Conservation (phyloP, 345 rosid genomes). For the Arabis hirsuta region DNA sequence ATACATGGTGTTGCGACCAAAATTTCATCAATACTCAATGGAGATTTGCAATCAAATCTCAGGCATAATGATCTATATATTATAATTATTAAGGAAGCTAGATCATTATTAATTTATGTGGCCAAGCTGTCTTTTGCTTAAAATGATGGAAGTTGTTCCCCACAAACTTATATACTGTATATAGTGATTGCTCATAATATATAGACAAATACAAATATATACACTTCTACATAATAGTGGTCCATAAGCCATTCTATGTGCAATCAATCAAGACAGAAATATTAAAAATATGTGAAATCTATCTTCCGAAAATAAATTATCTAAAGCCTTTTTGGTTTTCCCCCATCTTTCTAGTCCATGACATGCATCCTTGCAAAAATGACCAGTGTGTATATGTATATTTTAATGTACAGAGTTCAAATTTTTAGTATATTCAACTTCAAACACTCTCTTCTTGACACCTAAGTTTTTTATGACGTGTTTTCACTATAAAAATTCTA, state of each 20-base stretch:
- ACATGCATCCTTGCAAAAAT: no score
- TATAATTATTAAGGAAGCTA: slow-evolving; percentile 25
- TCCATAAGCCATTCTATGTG: background rate
- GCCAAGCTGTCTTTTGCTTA: slow-evolving; percentile 42
- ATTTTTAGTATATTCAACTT: no score
- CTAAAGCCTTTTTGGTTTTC: no score
- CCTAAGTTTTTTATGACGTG: no score
- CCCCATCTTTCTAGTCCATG: no score
- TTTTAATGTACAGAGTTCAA: no score
- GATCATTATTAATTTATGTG: slow-evolving; percentile 23
- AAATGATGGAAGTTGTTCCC: slow-evolving; percentile 47
- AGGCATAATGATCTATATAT: slow-evolving; percentile 29
- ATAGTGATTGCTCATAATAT: background rate
- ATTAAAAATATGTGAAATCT: background rate
- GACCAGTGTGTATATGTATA: no score
- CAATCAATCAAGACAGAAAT: no score
- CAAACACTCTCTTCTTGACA: no score
- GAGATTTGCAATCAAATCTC: slow-evolving; percentile 42
- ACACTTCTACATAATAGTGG: background rate
- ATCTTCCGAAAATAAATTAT: no score
- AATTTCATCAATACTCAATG: slow-evolving; percentile 4
- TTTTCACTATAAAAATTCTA: no score
- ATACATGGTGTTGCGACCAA: slow-evolving; percentile 36
- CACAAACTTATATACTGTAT: slow-evolving; percentile 22
- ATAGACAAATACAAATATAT: background rate